These are phyloP conservation scores for Colletotrichum sp. DNA, from an alignment of 2,329 filamentous ascomycete species.

Conservation along the genomic window DNA sequence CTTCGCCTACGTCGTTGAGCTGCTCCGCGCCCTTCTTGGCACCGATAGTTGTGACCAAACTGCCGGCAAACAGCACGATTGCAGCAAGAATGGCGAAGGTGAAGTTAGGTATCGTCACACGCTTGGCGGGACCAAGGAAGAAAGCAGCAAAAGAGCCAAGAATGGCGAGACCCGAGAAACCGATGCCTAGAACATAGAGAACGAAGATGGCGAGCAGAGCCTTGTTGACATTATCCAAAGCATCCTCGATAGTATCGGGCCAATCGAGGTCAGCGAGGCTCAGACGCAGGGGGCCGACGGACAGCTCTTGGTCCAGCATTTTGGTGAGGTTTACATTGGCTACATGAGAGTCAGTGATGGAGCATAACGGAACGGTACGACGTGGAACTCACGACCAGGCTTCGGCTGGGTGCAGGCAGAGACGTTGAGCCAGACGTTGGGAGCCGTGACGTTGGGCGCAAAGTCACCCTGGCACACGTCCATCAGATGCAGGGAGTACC, in stretches of 20 bases:
- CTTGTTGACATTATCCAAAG: conserved; percentile 54
- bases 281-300: conserved; percentile 48
- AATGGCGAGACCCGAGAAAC: conserved; percentile 48
- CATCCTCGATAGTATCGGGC: conserved; percentile 47
- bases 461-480: conserved; percentile 51
- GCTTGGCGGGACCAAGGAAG: conserved; percentile 31
- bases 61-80: conserved; percentile 43
- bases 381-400: conserved; percentile 40
- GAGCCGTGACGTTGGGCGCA: conserved; percentile 45
- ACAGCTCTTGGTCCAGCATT: conserved; percentile 51
- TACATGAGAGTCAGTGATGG: conserved; percentile 19
- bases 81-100: conserved; percentile 39
- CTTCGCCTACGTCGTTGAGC: conserved; percentile 48
- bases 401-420: conserved; percentile 48
- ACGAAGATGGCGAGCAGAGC: conserved; percentile 54
- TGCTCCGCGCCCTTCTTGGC: conserved; percentile 43
- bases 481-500: conserved; percentile 58
- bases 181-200: conserved; percentile 51
- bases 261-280: conserved; percentile 51
- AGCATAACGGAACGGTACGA: neutral
- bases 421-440: conserved; percentile 42
- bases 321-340: conserved; percentile 51
- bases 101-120: conserved; percentile 39
- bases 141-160: conserved; percentile 42
- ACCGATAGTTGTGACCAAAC: conserved; percentile 47